Evolutionary conservation across 164 flowering plant genomes (phyloP).

Genomic region (Berberis vulgaris): DNA sequence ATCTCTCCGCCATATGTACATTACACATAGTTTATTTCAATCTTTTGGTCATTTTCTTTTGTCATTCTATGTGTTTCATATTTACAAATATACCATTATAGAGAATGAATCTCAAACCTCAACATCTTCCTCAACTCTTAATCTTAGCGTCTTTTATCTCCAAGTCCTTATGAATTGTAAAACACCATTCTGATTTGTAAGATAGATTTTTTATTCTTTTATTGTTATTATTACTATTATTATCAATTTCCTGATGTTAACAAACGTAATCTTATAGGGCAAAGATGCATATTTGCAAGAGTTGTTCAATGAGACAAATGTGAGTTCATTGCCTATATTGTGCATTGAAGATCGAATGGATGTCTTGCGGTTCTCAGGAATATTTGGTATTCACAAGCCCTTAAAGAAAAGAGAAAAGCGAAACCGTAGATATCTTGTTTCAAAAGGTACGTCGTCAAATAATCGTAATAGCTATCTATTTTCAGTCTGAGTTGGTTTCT

Average conservation of each 20-base stretch:
- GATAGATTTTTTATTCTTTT: background rate
- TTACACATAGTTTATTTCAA: too few species aligned
- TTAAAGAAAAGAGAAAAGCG: slow-evolving; percentile 43
- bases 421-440: slow-evolving; percentile 35
- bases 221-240: background rate
- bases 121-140: too few species aligned
- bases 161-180: too few species aligned
- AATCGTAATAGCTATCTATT: too few species aligned
- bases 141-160: too few species aligned
- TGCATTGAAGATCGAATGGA: slow-evolving; percentile 74
- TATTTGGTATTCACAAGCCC: slow-evolving; percentile 71
- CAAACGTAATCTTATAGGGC: slow-evolving; percentile 25
- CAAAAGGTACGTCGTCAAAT: slow-evolving; percentile 40
- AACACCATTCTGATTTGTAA: too few species aligned
- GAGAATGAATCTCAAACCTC: too few species aligned
- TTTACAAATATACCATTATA: too few species aligned
- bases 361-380: slow-evolving; percentile 84
- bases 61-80: too few species aligned
- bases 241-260: background rate
- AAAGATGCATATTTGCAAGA: slow-evolving; percentile 27
- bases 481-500: too few species aligned
- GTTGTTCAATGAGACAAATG: slow-evolving; percentile 19
- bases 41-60: too few species aligned
- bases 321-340: slow-evolving; percentile 60
- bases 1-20: too few species aligned